phyloP scores from a whole-genome alignment of 495 filamentous ascomycete species.

The Podospora didyma region DNA sequence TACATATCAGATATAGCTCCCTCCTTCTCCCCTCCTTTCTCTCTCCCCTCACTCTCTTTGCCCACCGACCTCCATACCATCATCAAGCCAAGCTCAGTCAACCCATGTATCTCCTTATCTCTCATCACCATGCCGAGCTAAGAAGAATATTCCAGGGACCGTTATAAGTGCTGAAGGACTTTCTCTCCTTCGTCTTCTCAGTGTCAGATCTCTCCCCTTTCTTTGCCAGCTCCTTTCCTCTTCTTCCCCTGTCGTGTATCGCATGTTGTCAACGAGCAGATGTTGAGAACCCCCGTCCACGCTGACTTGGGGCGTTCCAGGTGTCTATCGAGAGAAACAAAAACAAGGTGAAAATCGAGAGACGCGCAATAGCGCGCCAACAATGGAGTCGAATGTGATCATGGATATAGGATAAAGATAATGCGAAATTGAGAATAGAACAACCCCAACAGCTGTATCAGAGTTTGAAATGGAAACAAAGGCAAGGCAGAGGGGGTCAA shows the following conservation, averaged over 20 bases:
- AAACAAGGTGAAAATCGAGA: neutral
- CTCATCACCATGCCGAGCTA: no score
- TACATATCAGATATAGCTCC: neutral
- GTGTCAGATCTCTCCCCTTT: no score
- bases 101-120: no score
- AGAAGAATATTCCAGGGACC: no score
- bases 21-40: neutral
- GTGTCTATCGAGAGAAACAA: neutral
- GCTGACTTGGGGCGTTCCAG: neutral
- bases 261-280: no score
- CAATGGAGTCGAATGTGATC: neutral
- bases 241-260: no score
- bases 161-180: no score
- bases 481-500: neutral
- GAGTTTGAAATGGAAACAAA: neutral
- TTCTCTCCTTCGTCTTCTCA: no score
- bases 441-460: neutral
- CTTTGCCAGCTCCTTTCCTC: no score
- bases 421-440: neutral
- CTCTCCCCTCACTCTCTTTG: neutral
- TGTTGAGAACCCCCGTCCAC: no score
- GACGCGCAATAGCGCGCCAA: neutral
- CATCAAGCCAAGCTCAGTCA: no score
- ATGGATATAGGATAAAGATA: neutral
- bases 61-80: no score